Base-by-base conservation (phyloP, 2,329 filamentous ascomycete species). In the Ampelomyces quisqualis region DNA sequence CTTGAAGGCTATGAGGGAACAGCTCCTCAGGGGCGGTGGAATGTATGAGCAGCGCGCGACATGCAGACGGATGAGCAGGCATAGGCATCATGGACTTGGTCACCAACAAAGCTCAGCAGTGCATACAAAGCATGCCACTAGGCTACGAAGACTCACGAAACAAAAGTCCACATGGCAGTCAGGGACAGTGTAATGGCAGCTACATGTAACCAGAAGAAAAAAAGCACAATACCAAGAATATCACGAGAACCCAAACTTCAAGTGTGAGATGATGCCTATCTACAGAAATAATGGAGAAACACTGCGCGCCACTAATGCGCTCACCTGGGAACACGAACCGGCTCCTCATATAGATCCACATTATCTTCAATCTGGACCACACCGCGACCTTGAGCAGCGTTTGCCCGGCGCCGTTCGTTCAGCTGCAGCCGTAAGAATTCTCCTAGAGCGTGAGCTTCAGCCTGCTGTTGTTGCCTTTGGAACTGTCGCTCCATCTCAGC, bases 1-100 rank as follows among this genome's bases (percentile, higher is more conserved):
- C 56, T n/a, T 66, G 58, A 66, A 18, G 14, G 11, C 27, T 11
- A n/a, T 6, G 14, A 19, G 8, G 11, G 10, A 6, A 8, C 7
- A 4, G 17, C 9, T 19, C 13, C 15, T 31, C 14, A 31, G 18
- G 28, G 2, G 10, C 28, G 10, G 18, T 21, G 5, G 13, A 11
- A 26, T 4, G 13, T 26, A 26, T n/a, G 13, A 7, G 28, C 15
- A 31, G 10, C 18, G n/a, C n/a, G 14, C 22, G 15, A 18, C 22
- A 19, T 10, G 22, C n/a, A 27, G 7, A 24, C 6, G 18, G 7
- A 26, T 34, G 7, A 23, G 11, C n/a, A 22, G 31, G 31, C 3
- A 7, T 5, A 26, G 23, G 26, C 26, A 28, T 14, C n/a, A 28
- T 4, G 26, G 15, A 14, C 5, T 14, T 14, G 15, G n/a, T 28